Base-by-base conservation (phyloP, 1,139 yeast species). In the Magnusiomyces sp. region DNA sequence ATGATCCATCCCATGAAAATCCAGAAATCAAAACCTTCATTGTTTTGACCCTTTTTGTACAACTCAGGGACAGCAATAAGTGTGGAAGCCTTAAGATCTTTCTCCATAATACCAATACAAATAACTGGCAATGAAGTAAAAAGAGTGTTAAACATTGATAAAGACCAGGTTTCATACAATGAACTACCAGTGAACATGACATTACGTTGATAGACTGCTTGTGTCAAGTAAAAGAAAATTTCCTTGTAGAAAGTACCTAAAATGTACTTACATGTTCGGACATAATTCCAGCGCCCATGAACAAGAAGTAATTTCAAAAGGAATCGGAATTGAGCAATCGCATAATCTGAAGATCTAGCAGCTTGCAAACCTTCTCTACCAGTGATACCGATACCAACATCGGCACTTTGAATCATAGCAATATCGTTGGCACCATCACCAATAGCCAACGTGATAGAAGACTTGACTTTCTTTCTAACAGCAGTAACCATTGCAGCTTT, bases 371-470 rank as follows among this genome's bases (percentile, higher is more conserved):
- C 98, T 69, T 92, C 98, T 59, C 84, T 85, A 45, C 98, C 98
- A 1, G 97, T 90, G 50, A 92, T 92, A 40, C 98, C 98, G 54
- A 92, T 81, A 20, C 99, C 99, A 51, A 92, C 90, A 67, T 92
- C 97, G 0, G 98, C 99, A 62, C 95, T 85, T 69, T 92, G 97
- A 56, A 92, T 92, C 99, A 92, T 92, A 2, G 98, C 97, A 65
- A 92, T 89, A 66, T 92, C 99, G 63, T 92, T 92, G 1, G 99
- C 98, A 59, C 99, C 99, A 69, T 92, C 99, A n/a, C 98, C 99
- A 62, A 94, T 87, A 0, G 98, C 98, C 54, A 94, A 73, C 27
- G 94, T 70, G 60, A 92, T 71, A 0, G 95, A 83, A 52, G 82
- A 79, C 57, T 84, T 79, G 50, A 69, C 63, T 61, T 87, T 81